Percentiles rank a stretch among this genome's conserved stretches.
Conservation (phyloP, 2,329 filamentous ascomycete species). For the Trichoderma guizhouense region DNA sequence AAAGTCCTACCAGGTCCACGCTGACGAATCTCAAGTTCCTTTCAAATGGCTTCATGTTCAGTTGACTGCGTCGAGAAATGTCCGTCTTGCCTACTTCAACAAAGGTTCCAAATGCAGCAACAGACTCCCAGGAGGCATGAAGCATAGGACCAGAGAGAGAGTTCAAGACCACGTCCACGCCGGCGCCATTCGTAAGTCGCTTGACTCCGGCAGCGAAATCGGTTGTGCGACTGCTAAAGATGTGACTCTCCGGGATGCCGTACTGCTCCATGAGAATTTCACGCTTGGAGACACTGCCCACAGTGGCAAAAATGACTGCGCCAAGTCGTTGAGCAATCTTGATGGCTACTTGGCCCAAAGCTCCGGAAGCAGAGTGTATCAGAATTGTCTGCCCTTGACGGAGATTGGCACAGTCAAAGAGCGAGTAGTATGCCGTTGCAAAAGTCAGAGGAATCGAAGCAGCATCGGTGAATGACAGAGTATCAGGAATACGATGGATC, state of each 20-base stretch:
- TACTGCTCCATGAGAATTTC: not conserved
- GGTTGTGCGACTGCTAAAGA: slow-evolving; percentile 6
- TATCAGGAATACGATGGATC: not conserved
- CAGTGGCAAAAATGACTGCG: not conserved
- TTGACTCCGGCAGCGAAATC: not conserved
- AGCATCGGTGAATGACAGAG: not conserved
- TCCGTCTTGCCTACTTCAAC: slow-evolving; percentile 35
- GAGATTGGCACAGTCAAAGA: slow-evolving; percentile 24
- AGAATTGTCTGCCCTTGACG: slow-evolving; percentile 23
- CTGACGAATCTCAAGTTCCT: not conserved
- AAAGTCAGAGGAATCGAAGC: slow-evolving; percentile 10
- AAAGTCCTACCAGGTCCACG: slow-evolving; percentile 19
- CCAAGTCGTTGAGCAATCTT: slow-evolving; percentile 29
- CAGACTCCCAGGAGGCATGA: slow-evolving; percentile 30
- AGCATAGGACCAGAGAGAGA: slow-evolving; percentile 29
- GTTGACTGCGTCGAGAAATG: slow-evolving; percentile 24
- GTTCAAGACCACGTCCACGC: slow-evolving; percentile 35
- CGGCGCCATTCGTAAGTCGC: slow-evolving; percentile 15
- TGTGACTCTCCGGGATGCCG: not conserved
- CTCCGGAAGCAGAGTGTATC: slow-evolving; percentile 26
- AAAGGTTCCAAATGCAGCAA: slow-evolving; percentile 16
- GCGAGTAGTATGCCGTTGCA: slow-evolving; percentile 23
- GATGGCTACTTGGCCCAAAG: slow-evolving; percentile 36
- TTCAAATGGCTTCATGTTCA: slow-evolving; percentile 3
- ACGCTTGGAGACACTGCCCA: not conserved